A percentile compares a stretch with the other conserved stretches of the same genome.
Evolutionary conservation across 768 basidiomycete genomes (phyloP).

Genomic region (Collybia nuda): DNA sequence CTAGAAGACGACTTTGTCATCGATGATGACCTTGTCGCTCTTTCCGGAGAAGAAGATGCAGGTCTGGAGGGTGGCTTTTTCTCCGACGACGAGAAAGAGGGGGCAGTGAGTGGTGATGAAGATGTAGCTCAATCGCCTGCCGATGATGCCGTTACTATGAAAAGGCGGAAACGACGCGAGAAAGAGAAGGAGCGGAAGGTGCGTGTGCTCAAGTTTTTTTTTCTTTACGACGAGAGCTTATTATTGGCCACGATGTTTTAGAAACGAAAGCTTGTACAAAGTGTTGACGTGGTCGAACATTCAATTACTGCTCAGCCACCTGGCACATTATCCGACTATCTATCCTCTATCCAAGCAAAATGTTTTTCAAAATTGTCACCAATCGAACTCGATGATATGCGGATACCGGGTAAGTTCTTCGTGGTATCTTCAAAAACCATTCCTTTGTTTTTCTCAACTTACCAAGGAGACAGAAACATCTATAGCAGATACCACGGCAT

Average conservation of each 20-base stretch:
- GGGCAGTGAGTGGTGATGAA: conserved; percentile 32
- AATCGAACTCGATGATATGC: conserved; percentile 79
- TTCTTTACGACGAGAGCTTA: conserved; percentile 4
- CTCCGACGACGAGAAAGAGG: conserved; percentile 37
- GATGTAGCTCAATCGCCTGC: conserved; percentile 14
- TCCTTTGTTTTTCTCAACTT: conserved; percentile 40
- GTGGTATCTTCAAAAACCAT: not conserved
- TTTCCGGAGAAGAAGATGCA: conserved; percentile 61
- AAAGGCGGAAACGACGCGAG: conserved; percentile 73
- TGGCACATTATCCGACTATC: conserved; percentile 55
- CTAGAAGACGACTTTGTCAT: conserved; percentile 80
- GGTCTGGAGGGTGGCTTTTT: conserved; percentile 27
- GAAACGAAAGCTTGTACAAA: conserved; percentile 66
- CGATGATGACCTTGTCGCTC: conserved; percentile 59
- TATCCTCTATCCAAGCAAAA: conserved; percentile 67
- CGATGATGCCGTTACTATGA: conserved; percentile 31
- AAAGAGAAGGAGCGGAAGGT: conserved; percentile 78
- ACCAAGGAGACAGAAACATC: conserved; percentile 61
- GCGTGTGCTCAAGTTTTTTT: conserved; percentile 9
- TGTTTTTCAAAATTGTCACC: conserved; percentile 66
- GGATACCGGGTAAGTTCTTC: conserved; percentile 70
- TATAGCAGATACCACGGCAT: conserved; percentile 74
- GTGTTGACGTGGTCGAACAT: conserved; percentile 31
- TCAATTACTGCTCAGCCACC: conserved; percentile 62
- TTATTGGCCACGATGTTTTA: conserved; percentile 22